These are phyloP conservation scores for Fusarium protoensiforme DNA, from an alignment of 2,329 filamentous ascomycete species.

Conservation along the genomic window DNA sequence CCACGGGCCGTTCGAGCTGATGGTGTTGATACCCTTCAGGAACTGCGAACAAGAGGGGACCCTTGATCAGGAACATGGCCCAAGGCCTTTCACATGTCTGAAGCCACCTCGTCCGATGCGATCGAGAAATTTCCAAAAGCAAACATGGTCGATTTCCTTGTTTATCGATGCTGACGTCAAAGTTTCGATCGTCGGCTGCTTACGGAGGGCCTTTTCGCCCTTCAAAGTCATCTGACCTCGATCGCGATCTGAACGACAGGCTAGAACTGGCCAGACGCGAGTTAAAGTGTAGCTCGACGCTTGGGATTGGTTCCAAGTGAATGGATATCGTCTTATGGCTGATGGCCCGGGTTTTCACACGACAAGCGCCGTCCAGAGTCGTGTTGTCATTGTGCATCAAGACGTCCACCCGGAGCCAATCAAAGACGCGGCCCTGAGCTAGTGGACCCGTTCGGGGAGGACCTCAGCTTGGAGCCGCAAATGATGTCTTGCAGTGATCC, in stretches of 20 bases:
- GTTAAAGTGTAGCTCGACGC: conserved; percentile 24
- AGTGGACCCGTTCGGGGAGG: conserved; percentile 1
- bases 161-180: conserved; percentile 25
- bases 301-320: conserved; percentile 24
- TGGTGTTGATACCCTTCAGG: conserved; percentile 33
- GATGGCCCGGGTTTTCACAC: conserved; percentile 10
- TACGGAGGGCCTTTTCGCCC: conserved; percentile 10
- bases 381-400: conserved; percentile 38
- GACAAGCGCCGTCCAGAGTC: conserved; percentile 26
- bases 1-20: background rate
- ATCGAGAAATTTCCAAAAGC: background rate
- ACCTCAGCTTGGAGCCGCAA: conserved; percentile 20
- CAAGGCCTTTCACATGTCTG: conserved; percentile 5
- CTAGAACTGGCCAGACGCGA: conserved; percentile 23
- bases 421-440: conserved; percentile 6
- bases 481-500: conserved; percentile 32
- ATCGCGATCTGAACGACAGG: conserved; percentile 30
- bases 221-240: conserved; percentile 24
- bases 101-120: background rate
- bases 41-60: conserved; percentile 7
- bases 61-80: conserved; percentile 21
- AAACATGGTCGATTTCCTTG: conserved; percentile 14
- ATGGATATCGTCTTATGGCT: conserved; percentile 14
- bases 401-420: conserved; percentile 17
- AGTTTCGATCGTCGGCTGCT: conserved; percentile 32